phyloP scores from a whole-genome alignment of 2,329 filamentous ascomycete genomes.

The Exophiala viscosa region DNA sequence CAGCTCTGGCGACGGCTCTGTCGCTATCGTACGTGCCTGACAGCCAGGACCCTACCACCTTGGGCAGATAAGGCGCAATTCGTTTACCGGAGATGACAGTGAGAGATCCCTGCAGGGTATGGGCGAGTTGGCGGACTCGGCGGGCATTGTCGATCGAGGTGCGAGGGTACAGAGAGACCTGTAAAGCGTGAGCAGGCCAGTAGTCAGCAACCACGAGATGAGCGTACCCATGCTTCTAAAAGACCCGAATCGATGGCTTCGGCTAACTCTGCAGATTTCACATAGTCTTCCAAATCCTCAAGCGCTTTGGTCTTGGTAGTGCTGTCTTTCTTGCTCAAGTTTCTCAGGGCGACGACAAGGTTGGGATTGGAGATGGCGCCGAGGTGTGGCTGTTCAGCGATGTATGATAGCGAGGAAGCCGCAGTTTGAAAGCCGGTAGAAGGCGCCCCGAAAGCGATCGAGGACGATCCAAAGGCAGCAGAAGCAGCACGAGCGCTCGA shows the following conservation, averaged over 20 bases:
- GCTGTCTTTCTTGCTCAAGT: constrained; percentile 84
- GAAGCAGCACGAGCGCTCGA: constrained; percentile 60
- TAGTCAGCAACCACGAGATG: constrained; percentile 10
- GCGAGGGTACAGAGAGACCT: constrained; percentile 83
- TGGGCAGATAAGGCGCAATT: constrained; percentile 74
- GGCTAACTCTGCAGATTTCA: constrained; percentile 37
- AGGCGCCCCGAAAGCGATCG: constrained; percentile 43
- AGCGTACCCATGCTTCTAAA: constrained; percentile 77
- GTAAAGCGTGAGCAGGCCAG: constrained; percentile 23
- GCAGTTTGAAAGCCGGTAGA: constrained; percentile 36
- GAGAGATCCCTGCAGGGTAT: constrained; percentile 66
- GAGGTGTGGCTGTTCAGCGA: constrained; percentile 80
- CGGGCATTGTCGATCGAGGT: constrained; percentile 85
- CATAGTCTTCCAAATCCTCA: constrained; percentile 72
- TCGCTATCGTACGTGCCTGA: constrained; percentile 86
- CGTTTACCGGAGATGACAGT: constrained; percentile 66
- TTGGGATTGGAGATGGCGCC: constrained; percentile 73
- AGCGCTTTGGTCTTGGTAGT: constrained; percentile 88
- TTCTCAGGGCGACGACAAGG: constrained; percentile 86
- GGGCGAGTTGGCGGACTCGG: constrained; percentile 81
- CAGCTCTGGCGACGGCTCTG: constrained; percentile 69
- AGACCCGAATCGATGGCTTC: constrained; percentile 64
- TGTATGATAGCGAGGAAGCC: constrained; percentile 69
- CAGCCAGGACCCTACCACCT: constrained; percentile 83
- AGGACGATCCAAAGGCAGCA: constrained; percentile 39